Conservation (phyloP, 805 yeast species). For the Suhomyces xylopsoci region DNA sequence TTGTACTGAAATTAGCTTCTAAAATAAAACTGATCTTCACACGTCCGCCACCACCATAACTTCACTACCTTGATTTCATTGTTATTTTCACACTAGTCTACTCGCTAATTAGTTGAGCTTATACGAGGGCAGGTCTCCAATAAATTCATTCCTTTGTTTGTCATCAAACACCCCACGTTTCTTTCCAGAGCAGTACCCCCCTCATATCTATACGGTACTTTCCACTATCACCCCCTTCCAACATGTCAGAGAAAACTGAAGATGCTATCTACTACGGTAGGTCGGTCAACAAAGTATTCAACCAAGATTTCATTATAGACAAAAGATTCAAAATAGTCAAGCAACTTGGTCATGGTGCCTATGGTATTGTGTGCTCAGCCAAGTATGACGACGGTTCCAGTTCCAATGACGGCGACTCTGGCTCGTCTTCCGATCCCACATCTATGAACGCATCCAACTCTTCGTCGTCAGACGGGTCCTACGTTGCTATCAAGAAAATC, state of each 20-base stretch:
- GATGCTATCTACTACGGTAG: constrained; percentile 26
- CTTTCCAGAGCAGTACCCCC: background rate
- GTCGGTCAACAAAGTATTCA: constrained; percentile 42
- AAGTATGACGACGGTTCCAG: constrained; percentile 72
- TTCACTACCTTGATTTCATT: background rate
- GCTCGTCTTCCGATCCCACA: constrained; percentile 1
- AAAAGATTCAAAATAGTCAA: constrained; percentile 82
- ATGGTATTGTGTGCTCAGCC: constrained; percentile 95
- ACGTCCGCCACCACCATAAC: background rate
- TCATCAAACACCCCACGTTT: background rate
- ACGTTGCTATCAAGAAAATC: constrained; percentile 92
- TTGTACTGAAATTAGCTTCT: background rate
- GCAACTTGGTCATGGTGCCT: constrained; percentile 97
- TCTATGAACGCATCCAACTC: constrained; percentile 7
- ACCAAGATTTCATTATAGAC: constrained; percentile 92
- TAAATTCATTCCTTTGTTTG: background rate
- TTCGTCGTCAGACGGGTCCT: constrained; percentile 28
- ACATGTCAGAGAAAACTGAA: constrained; percentile 1
- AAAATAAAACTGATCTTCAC: background rate
- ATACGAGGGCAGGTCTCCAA: background rate
- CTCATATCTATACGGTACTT: background rate
- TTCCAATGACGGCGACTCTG: background rate
- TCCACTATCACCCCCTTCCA: background rate
- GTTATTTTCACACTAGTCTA: background rate
- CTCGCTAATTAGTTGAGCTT: background rate